A percentile compares a stretch with the other conserved stretches of the same genome.
Conservation (phyloP, 1,139 yeast genomes). For the Kodamaea sp. region DNA sequence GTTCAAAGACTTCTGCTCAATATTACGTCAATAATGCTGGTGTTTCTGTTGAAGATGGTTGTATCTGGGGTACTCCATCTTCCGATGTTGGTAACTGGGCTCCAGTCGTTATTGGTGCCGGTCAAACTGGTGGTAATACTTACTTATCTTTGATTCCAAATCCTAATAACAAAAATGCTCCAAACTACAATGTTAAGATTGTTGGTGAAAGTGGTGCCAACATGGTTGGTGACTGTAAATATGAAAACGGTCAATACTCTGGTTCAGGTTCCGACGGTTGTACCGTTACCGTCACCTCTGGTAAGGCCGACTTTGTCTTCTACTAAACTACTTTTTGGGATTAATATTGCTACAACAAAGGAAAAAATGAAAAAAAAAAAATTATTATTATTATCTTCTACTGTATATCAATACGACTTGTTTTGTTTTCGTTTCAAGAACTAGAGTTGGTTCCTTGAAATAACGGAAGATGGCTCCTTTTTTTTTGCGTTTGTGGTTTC, state of each 20-base stretch:
- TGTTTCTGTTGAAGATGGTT: conserved; percentile 66
- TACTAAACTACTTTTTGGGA: conserved; percentile 27
- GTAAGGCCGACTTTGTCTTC: conserved; percentile 66
- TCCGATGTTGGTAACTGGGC: conserved; percentile 81
- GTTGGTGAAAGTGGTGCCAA: conserved; percentile 51
- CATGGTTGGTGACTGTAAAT: conserved; percentile 60
- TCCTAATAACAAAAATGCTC: conserved; percentile 63
- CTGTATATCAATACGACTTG: too few species aligned
- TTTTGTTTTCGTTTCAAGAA: too few species aligned
- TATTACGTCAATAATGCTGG: conserved; percentile 82
- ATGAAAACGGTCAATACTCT: conserved; percentile 59
- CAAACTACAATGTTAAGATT: conserved; percentile 68
- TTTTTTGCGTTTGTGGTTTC: too few species aligned
- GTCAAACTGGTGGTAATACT: conserved; percentile 56
- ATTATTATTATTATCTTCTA: too few species aligned
- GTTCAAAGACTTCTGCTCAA: conserved; percentile 68
- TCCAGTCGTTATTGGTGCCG: conserved; percentile 76
- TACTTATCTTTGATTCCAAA: conserved; percentile 78
- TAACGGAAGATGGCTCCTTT: too few species aligned
- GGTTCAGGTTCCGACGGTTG: conserved; percentile 72
- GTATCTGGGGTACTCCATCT: conserved; percentile 69
- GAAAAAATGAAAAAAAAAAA: too few species aligned
- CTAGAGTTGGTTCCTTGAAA: too few species aligned
- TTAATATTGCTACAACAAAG: too few species aligned
- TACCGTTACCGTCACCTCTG: conserved; percentile 66